Conservation (phyloP, 108 stramenopile genomes). For the Cyclotella sp. region DNA sequence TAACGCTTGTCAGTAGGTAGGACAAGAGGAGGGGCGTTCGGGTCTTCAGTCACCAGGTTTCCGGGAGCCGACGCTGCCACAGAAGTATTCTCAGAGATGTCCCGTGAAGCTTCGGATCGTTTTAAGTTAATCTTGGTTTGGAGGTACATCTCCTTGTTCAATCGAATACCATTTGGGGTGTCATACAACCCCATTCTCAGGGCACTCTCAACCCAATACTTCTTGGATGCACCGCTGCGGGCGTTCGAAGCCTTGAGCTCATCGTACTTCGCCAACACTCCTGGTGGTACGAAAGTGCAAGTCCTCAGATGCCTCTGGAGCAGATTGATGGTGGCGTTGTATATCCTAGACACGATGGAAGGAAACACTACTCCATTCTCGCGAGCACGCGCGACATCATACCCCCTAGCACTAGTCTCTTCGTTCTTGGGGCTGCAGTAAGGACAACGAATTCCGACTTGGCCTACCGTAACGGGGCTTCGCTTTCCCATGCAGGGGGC, state of each 20-base stretch:
- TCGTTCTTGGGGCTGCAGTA: constrained; percentile 67
- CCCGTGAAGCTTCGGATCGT: not conserved
- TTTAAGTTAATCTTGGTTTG: constrained; percentile 7
- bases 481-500: constrained; percentile 83
- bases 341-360: constrained; percentile 67
- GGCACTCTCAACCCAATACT: constrained; percentile 83
- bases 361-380: constrained; percentile 52
- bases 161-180: constrained; percentile 78
- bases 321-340: constrained; percentile 84
- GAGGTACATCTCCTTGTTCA: constrained; percentile 41
- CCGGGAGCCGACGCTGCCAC: not conserved
- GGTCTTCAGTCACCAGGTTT: not conserved
- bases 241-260: constrained; percentile 80
- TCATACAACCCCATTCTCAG: constrained; percentile 76
- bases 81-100: not conserved
- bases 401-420: constrained; percentile 11
- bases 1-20: constrained; percentile 66
- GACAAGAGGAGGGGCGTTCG: constrained; percentile 58
- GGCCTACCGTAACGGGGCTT: constrained; percentile 77
- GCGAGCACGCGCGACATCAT: constrained; percentile 23
- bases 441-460: constrained; percentile 88
- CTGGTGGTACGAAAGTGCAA: constrained; percentile 66
- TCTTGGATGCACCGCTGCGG: constrained; percentile 83
- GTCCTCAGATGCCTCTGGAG: constrained; percentile 80
- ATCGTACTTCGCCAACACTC: constrained; percentile 72